Conservation (phyloP, 768 basidiomycete species). For the Lactarius indigo region DNA sequence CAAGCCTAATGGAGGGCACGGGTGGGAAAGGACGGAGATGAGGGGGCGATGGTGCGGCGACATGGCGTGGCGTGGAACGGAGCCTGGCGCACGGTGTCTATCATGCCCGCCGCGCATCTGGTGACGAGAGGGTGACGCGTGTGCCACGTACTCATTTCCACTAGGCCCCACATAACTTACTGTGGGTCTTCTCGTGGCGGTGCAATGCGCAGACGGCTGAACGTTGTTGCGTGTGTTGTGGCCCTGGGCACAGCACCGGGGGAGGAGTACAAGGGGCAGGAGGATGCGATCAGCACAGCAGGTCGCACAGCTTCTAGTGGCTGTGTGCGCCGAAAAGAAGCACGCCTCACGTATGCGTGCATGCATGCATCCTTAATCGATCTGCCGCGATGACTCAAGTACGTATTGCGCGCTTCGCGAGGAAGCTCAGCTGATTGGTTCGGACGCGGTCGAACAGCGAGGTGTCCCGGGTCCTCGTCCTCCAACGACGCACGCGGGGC, state of each 20-base stretch:
- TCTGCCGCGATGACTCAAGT: slow-evolving; percentile 14
- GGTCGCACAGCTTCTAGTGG: slow-evolving; percentile 19
- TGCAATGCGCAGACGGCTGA: slow-evolving; percentile 12
- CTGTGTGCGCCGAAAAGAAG: slow-evolving; percentile 9
- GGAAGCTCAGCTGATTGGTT: slow-evolving; percentile 22
- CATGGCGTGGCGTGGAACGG: slow-evolving; percentile 17
- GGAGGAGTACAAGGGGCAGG: neutral
- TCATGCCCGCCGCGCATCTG: slow-evolving; percentile 19
- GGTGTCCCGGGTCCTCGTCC: slow-evolving; percentile 11
- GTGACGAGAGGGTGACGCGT: slow-evolving; percentile 17
- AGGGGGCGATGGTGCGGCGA: slow-evolving; percentile 22
- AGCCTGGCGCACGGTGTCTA: slow-evolving; percentile 19
- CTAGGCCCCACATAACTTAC: neutral
- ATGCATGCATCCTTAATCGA: slow-evolving; percentile 14
- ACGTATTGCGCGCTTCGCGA: slow-evolving; percentile 11
- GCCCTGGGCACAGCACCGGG: slow-evolving; percentile 20
- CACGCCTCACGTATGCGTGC: neutral
- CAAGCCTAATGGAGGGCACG: slow-evolving; percentile 21
- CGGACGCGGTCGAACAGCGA: slow-evolving; percentile 18
- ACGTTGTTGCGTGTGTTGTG: slow-evolving; percentile 6
- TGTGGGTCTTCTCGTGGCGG: slow-evolving; percentile 14
- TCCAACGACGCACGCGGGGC: slow-evolving; percentile 1
- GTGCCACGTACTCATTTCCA: slow-evolving; percentile 1
- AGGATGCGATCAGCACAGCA: slow-evolving; percentile 13
- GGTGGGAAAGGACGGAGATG: slow-evolving; percentile 18